Percentiles rank a stretch among this genome's conserved stretches.
These are phyloP conservation scores for Malus fusca DNA, from an alignment of 306 rosid genomes.

Conservation along the genomic window DNA sequence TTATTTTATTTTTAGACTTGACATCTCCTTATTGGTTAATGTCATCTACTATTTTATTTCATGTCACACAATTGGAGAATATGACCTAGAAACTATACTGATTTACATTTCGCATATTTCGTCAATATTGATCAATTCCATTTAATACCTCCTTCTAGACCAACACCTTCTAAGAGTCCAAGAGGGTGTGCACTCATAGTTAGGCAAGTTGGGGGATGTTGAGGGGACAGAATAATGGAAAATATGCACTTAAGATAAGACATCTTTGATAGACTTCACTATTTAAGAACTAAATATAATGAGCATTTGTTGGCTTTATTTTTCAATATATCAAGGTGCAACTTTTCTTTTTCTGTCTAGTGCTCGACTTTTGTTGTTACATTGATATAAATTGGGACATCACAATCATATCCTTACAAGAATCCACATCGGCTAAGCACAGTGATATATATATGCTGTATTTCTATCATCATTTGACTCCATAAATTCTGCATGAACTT, in stretches of 20 bases:
- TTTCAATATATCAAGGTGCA: neutral
- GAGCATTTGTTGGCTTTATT: neutral
- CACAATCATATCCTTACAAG: conserved; percentile 13
- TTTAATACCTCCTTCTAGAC: neutral
- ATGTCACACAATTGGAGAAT: neutral
- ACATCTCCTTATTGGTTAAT: too few species aligned
- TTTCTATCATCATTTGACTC: neutral
- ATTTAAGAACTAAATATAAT: neutral
- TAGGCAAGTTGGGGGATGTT: neutral
- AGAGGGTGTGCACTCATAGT: neutral
- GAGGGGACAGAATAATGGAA: conserved; percentile 11
- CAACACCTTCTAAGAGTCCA: neutral
- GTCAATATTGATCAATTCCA: too few species aligned
- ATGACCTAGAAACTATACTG: neutral
- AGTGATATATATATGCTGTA: neutral
- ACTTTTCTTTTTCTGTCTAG: neutral
- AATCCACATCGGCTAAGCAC: conserved; percentile 7
- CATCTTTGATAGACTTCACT: neutral
- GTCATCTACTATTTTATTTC: too few species aligned
- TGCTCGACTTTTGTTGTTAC: conserved; percentile 23
- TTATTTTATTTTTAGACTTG: too few species aligned
- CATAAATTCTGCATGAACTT: neutral
- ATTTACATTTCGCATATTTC: neutral
- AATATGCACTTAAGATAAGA: neutral
- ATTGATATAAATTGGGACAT: conserved; percentile 27